A percentile compares a stretch with the other conserved stretches of the same genome.
These are phyloP conservation scores for Melocanna baccifera DNA, from an alignment of 176 grass and related monocot genomes.

Conservation along the genomic window DNA sequence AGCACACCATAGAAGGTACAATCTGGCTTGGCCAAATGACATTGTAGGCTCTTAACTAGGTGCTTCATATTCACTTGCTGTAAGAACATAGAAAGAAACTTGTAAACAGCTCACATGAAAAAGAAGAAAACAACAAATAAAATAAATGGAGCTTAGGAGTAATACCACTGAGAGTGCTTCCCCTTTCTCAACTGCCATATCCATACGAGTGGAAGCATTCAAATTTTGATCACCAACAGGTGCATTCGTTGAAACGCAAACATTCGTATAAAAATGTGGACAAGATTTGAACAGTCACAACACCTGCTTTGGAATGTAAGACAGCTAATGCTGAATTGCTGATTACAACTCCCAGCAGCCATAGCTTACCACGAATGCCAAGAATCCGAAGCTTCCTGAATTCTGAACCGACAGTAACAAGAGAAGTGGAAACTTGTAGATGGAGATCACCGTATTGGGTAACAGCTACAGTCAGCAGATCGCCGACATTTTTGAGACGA, in stretches of 20 bases:
- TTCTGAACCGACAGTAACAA: slow-evolving; percentile 79
- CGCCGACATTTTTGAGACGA: slow-evolving; percentile 79
- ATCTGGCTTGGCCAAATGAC: slow-evolving; percentile 92
- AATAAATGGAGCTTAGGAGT: neutral
- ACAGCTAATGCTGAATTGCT: neutral
- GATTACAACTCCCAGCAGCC: neutral
- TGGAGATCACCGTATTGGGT: slow-evolving; percentile 85
- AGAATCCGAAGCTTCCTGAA: slow-evolving; percentile 79
- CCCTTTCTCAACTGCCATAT: slow-evolving; percentile 86
- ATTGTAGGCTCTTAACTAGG: slow-evolving; percentile 79
- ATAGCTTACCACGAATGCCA: slow-evolving; percentile 57
- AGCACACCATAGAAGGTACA: slow-evolving; percentile 86
- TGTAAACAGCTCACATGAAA: slow-evolving; percentile 28
- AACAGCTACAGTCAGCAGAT: slow-evolving; percentile 71
- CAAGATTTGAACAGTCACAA: neutral
- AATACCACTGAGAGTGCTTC: slow-evolving; percentile 74
- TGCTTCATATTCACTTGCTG: slow-evolving; percentile 95
- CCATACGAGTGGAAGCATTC: slow-evolving; percentile 64
- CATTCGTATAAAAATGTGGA: neutral
- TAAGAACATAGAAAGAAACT: slow-evolving; percentile 26
- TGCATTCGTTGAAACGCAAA: slow-evolving; percentile 53
- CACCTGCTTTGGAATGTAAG: neutral
- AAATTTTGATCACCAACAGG: slow-evolving; percentile 56
- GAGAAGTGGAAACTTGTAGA: slow-evolving; percentile 82
- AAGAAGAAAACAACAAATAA: neutral